These are phyloP conservation scores for Nidula microcarpa DNA, from an alignment of 768 basidiomycete species.

Conservation along the genomic window DNA sequence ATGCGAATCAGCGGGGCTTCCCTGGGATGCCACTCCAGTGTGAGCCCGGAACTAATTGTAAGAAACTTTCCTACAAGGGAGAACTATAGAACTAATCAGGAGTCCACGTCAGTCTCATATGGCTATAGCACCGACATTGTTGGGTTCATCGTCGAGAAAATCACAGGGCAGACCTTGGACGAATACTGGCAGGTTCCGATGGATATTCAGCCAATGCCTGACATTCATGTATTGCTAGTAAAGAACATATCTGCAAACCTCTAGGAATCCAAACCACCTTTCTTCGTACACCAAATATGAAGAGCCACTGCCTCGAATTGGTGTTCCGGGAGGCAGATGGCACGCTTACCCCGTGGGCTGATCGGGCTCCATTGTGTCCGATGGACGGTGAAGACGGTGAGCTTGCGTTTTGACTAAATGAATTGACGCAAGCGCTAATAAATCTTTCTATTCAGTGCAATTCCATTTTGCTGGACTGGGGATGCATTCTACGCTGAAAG, in stretches of 20 bases:
- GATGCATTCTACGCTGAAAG: conserved; percentile 17
- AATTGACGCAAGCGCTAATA: background rate
- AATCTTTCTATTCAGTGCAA: conserved; percentile 2
- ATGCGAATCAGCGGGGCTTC: conserved; percentile 11
- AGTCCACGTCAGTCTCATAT: conserved; percentile 16
- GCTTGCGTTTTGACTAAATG: background rate
- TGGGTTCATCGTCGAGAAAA: conserved; percentile 25
- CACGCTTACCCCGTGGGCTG: conserved; percentile 8
- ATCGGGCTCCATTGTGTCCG: conserved; percentile 7
- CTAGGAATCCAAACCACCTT: conserved; percentile 22
- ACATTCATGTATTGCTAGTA: conserved; percentile 6
- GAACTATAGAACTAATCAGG: too few relatives aligned
- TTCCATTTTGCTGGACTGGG: conserved; percentile 21
- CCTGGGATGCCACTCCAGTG: conserved; percentile 17
- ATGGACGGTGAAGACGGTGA: background rate
- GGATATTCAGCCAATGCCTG: background rate
- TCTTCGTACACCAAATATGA: conserved; percentile 20
- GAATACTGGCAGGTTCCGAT: conserved; percentile 19
- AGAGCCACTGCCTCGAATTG: conserved; percentile 12
- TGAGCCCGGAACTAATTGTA: conserved; percentile 26
- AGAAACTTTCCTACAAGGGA: background rate
- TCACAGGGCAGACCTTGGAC: conserved; percentile 20
- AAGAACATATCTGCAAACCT: conserved; percentile 25
- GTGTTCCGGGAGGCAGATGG: conserved; percentile 14
- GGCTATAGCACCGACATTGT: conserved; percentile 24